Evolutionary conservation across 257 asterid species (phyloP).

Genomic region (Misopates orontium): DNA sequence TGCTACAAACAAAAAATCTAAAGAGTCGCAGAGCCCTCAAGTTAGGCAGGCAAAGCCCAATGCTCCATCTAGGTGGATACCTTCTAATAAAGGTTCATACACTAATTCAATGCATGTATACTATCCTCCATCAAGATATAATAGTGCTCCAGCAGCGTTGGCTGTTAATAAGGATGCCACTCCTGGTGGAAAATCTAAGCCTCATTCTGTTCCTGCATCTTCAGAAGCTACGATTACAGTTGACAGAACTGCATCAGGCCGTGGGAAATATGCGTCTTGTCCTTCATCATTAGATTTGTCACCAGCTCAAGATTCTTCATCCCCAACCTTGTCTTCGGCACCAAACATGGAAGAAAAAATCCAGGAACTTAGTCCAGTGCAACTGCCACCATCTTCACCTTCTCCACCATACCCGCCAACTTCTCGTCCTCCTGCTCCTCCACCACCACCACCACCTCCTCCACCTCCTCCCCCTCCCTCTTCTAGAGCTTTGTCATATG

Average conservation of each 20-base stretch:
- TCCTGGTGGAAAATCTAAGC: constrained; percentile 59
- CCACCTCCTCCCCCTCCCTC: constrained; percentile 21
- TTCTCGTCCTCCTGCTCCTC: constrained; percentile 34
- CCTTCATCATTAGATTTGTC: constrained; percentile 48
- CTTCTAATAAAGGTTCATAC: constrained; percentile 91
- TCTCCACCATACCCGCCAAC: constrained; percentile 31
- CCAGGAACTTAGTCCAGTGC: constrained; percentile 31
- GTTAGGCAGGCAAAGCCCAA: constrained; percentile 74
- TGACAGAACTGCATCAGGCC: constrained; percentile 43
- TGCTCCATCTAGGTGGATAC: constrained; percentile 93
- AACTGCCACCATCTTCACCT: constrained; percentile 32
- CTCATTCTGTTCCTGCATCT: constrained; percentile 44
- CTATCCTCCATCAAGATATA: constrained; percentile 87
- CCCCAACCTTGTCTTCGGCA: constrained; percentile 37
- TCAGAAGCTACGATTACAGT: constrained; percentile 43
- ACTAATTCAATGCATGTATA: constrained; percentile 94
- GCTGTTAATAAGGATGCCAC: constrained; percentile 60
- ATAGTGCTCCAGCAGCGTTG: constrained; percentile 89
- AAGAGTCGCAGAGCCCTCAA: constrained; percentile 48
- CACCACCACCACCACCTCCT: constrained; percentile 28
- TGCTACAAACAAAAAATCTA: constrained; percentile 53
- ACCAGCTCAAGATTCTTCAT: constrained; percentile 35
- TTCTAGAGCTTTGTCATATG: constrained; percentile 24
- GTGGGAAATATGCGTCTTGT: constrained; percentile 46
- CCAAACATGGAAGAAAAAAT: constrained; percentile 39